Conservation (phyloP, 2,329 filamentous ascomycete species). For the Pseudocercospora fuligena region DNA sequence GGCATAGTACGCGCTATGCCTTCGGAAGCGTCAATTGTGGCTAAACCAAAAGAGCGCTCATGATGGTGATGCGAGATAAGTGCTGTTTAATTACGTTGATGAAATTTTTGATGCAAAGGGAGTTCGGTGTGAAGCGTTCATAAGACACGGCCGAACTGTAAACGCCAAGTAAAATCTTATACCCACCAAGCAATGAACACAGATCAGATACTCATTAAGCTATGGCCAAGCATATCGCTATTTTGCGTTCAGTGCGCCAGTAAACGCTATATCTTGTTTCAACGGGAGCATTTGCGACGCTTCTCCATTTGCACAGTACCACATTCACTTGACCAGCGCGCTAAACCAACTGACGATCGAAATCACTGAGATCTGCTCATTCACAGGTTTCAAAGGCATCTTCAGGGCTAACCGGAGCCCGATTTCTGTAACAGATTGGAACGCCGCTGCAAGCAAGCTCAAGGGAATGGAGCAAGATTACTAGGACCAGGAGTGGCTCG, state of each 20-base stretch:
- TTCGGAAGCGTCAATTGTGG: neutral
- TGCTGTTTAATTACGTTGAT: neutral
- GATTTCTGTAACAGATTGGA: neutral
- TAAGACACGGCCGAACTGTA: neutral
- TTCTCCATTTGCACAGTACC: neutral
- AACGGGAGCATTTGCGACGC: neutral
- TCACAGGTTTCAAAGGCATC: neutral
- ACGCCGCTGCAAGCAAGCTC: neutral
- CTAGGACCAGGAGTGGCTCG: neutral
- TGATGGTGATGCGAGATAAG: neutral
- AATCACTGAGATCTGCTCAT: neutral
- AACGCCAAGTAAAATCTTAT: neutral
- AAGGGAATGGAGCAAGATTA: neutral
- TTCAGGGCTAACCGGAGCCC: neutral
- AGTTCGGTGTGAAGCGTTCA: neutral
- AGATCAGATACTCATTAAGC: neutral
- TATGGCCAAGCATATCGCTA: neutral
- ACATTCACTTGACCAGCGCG: neutral
- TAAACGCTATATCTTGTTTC: neutral
- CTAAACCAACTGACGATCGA: neutral
- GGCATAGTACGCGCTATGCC: conserved; percentile 5
- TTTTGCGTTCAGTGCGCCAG: neutral
- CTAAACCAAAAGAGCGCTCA: neutral
- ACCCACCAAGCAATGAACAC: neutral
- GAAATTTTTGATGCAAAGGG: neutral